Evolutionary conservation across 805 yeast species (phyloP).

Genomic region (Kodamaea kaohsiungensis): DNA sequence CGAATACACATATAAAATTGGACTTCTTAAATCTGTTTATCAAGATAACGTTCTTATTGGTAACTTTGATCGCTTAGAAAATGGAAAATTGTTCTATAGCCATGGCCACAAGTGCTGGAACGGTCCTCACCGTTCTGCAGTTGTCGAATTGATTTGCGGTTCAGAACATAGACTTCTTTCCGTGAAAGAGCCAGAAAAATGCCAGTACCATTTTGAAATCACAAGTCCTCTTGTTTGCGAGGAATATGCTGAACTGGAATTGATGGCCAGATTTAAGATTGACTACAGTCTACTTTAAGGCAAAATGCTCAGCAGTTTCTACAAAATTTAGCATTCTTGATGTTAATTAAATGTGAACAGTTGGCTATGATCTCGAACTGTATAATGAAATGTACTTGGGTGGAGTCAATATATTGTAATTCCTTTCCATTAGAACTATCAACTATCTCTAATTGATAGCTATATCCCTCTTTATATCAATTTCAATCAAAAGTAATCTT

Average conservation of each 20-base stretch:
- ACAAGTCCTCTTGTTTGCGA: conserved; percentile 49
- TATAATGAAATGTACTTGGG: background rate
- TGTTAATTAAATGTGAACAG: background rate
- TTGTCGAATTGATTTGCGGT: conserved; percentile 69
- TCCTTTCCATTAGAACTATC: too few relatives aligned
- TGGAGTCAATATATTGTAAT: too few relatives aligned
- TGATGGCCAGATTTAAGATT: conserved; percentile 21
- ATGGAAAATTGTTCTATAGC: conserved; percentile 43
- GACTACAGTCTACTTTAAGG: conserved; percentile 1
- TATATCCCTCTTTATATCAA: too few relatives aligned
- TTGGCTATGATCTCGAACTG: background rate
- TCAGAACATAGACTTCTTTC: conserved; percentile 50
- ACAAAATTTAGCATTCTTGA: too few relatives aligned
- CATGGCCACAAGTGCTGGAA: conserved; percentile 90
- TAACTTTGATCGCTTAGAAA: conserved; percentile 25
- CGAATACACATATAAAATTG: conserved; percentile 68
- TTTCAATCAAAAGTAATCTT: conserved; percentile 68
- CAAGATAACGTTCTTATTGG: conserved; percentile 64
- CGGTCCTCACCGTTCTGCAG: conserved; percentile 81
- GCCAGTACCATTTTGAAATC: conserved; percentile 66
- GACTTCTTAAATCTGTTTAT: conserved; percentile 54
- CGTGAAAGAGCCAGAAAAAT: conserved; percentile 87
- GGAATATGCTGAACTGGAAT: conserved; percentile 27
- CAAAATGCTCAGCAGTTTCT: too few relatives aligned
- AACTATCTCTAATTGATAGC: too few relatives aligned